Percentiles rank a stretch among this genome's conserved stretches.
phyloP scores from a whole-genome alignment of 148 eudicot genomes.

The Nyssa sinensis region DNA sequence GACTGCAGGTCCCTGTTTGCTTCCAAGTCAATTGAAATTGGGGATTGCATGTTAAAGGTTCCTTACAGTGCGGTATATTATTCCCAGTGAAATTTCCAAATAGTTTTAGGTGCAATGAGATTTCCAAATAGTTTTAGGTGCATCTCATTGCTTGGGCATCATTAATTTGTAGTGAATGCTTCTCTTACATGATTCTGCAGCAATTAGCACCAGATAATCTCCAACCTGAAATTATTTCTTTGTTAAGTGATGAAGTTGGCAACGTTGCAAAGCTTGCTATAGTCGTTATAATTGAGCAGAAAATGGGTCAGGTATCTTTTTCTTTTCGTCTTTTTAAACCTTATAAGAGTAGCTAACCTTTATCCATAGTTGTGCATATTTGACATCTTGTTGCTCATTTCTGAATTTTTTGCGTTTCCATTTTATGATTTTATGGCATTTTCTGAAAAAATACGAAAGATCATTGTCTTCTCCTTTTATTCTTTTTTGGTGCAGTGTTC shows the following conservation, averaged over 20 bases:
- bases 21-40: constrained; percentile 42
- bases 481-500: constrained; percentile 48
- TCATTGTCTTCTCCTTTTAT: not conserved
- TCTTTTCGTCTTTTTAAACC: not conserved
- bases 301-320: constrained; percentile 52
- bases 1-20: constrained; percentile 59
- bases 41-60: constrained; percentile 74
- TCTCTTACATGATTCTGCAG: constrained; percentile 34
- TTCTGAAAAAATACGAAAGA: not conserved
- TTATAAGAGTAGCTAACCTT: not conserved
- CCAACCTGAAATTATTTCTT: constrained; percentile 41
- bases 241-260: constrained; percentile 53
- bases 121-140: not conserved
- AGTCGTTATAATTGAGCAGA: constrained; percentile 61
- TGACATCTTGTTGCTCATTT: not conserved
- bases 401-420: not conserved
- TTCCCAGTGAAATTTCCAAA: not conserved
- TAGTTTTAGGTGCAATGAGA: not conserved
- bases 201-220: constrained; percentile 71
- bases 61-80: constrained; percentile 61
- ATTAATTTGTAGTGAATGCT: not conserved
- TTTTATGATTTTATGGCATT: not conserved
- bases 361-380: not conserved
- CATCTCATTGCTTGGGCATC: constrained; percentile 1
- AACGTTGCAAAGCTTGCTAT: constrained; percentile 66